Evolutionary conservation across 345 rosid genomes (phyloP), one percentile per base, ranked within the genome.

Genomic region (Ricinus communis): DNA sequence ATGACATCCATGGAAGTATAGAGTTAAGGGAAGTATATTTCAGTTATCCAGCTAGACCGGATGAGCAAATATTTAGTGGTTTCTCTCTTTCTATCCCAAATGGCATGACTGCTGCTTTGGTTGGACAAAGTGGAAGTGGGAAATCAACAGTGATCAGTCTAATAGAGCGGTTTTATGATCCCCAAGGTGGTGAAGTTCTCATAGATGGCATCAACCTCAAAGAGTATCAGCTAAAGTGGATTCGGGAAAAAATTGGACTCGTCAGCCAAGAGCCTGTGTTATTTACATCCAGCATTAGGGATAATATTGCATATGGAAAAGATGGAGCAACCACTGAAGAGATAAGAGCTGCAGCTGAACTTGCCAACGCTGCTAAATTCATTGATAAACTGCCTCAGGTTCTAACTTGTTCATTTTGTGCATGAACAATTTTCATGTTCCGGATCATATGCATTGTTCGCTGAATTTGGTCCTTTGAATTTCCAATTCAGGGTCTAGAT

Each of bases 91-190:
- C 16, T 53, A 76, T 86, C 33, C 68, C 74, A 0, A 77, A 77
- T 1, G 84, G 88, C 40, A 73, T 66, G 0, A 81, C 85, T 1
- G 62, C 78, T 38, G 90, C 87, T 63, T 41, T 84, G 53, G 88
- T 87, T 47, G 88, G 90, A 46, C 85, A 84, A 19, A 87, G 90
- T 53, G 90, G 90, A 43, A 81, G 88, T 22, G 90, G 90, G 2
- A 87, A 87, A 71, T 79, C 86, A 28, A 81, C 86, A 0, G 79
- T 83, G 19, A 68, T 83, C 15, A 80, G 75, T 70, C 25, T 83
- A 45, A 66, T 81, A 0, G 82, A 83, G 67, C 73, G 86, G 61
- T 83, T 82, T 41, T 82, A 82, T 43, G 89, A 83, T 81, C 89
- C 89, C 0, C 76, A 70, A 4, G 71, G 73, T 31, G 89, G 89